Conservation (phyloP, 1,139 yeast genomes). For the Neolecta irregularis region DNA sequence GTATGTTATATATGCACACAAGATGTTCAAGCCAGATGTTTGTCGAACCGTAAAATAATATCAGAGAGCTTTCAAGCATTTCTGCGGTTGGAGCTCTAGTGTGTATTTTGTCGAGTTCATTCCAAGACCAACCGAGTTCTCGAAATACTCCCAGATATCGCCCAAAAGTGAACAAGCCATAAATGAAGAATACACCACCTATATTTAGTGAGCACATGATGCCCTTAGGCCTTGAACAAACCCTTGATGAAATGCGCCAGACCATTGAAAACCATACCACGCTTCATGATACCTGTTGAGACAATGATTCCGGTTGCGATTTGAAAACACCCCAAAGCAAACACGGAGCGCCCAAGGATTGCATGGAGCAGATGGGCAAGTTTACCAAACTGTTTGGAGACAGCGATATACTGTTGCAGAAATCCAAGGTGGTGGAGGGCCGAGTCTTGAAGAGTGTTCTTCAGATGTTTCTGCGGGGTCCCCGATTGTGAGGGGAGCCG, state of each 20-base stretch:
- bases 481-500: neutral
- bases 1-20: too few relatives aligned
- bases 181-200: slow-evolving; percentile 71
- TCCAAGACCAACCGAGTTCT: slow-evolving; percentile 86
- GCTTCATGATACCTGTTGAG: slow-evolving; percentile 54
- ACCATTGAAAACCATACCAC: slow-evolving; percentile 51
- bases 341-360: slow-evolving; percentile 48
- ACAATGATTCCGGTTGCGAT: slow-evolving; percentile 65
- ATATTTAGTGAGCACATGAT: too few relatives aligned
- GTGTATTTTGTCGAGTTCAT: slow-evolving; percentile 32
- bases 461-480: slow-evolving; percentile 1
- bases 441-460: neutral
- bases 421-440: too few relatives aligned
- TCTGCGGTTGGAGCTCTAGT: slow-evolving; percentile 48
- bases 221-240: too few relatives aligned
- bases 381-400: neutral
- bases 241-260: slow-evolving; percentile 93
- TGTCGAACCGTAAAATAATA: slow-evolving; percentile 75
- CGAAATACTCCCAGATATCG: slow-evolving; percentile 74
- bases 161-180: slow-evolving; percentile 64
- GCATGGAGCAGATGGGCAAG: slow-evolving; percentile 28
- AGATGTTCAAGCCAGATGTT: slow-evolving; percentile 83
- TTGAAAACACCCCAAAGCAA: slow-evolving; percentile 44
- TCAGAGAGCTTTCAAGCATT: slow-evolving; percentile 59
- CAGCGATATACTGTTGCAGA: too few relatives aligned